Base-by-base conservation (phyloP, 129 eudicot species). In the Arctium minus region DNA sequence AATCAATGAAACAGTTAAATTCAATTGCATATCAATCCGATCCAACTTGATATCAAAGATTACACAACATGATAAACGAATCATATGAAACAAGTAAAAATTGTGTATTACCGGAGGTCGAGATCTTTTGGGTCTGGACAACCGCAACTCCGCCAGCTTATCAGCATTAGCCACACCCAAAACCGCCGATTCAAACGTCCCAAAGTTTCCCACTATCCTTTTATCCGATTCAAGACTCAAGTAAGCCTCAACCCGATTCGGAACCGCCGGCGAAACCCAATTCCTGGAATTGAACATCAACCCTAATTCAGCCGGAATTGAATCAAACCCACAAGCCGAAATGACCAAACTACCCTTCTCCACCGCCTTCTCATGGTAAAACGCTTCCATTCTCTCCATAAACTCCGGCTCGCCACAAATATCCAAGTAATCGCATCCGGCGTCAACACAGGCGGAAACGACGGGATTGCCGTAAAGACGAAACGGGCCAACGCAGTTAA, bases 321-420 rank as follows among this genome's bases (percentile, higher is more conserved):
- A 93, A 80, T 96, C 98, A 81, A 96, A 96, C 89, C 99, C 99
- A 79, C 97, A 96, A 46, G 97, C 99, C 1, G 96, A 93, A 76
- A 96, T 64, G 9, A 96, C 92, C 89, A 96, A 88, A 76, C 88
- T 73, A 15, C 94, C 98, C 70, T 50, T 86, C 82, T 90, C 90
- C 78, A 30, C 89, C 65, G 94, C 97, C 72, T 82, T 84, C 22
- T 88, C 95, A 84, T 89, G 89, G 79, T 87, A 92, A 35, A 3
- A 36, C 1, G 91, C 97, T 80, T 93, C 98, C 95, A 90, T 91
- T 77, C 84, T 90, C 97, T 96, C 99, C 99, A 96, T 96, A 67
- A 96, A 93, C 83, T 93, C 99, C 50, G 97, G 97, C 81, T 96
- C 99, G 9, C 99, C 99, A 33, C 89, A 86, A 17, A 96, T 96